phyloP scores from a whole-genome alignment of 352 stramenopile species.

The Hyaloperonospora brassicae region DNA sequence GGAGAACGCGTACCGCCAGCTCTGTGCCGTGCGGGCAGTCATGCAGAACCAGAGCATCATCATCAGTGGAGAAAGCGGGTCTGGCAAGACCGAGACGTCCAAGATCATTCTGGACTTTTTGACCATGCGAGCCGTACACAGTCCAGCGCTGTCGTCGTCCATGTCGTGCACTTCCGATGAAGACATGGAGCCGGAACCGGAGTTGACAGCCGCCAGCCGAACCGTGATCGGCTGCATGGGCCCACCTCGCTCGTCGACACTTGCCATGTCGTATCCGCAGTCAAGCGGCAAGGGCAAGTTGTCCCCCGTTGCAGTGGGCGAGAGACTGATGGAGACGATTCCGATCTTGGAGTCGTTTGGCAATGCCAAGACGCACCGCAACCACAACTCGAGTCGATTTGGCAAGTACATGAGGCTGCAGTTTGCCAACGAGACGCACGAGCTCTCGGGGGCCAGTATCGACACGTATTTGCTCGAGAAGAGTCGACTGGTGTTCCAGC shows the following conservation, averaged over 20 bases:
- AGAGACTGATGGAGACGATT: conserved; percentile 81
- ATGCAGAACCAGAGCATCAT: conserved; percentile 93
- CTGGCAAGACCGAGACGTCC: conserved; percentile 93
- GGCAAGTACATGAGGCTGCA: conserved; percentile 88
- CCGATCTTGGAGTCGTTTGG: conserved; percentile 89
- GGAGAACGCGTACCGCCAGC: conserved; percentile 74
- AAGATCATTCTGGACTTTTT: conserved; percentile 89
- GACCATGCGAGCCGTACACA: conserved; percentile 59
- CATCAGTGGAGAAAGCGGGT: conserved; percentile 90
- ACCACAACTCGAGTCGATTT: conserved; percentile 89
- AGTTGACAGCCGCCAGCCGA: conserved; percentile 36
- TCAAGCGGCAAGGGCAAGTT: conserved; percentile 48
- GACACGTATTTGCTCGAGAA: conserved; percentile 81
- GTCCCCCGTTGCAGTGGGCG: conserved; percentile 58
- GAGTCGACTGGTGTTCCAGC: conserved; percentile 70
- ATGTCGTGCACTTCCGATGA: conserved; percentile 38
- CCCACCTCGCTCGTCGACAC: conserved; percentile 38
- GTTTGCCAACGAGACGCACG: conserved; percentile 53
- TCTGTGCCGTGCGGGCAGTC: conserved; percentile 68
- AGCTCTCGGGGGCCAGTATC: conserved; percentile 77
- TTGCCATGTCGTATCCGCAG: conserved; percentile 67
- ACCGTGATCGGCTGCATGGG: conserved; percentile 23
- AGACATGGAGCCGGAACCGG: conserved; percentile 65
- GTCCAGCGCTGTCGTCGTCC: conserved; percentile 32
- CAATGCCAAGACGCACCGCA: conserved; percentile 84